Conservation (phyloP, 2,329 filamentous ascomycete species). For the Penicillium sp. region DNA sequence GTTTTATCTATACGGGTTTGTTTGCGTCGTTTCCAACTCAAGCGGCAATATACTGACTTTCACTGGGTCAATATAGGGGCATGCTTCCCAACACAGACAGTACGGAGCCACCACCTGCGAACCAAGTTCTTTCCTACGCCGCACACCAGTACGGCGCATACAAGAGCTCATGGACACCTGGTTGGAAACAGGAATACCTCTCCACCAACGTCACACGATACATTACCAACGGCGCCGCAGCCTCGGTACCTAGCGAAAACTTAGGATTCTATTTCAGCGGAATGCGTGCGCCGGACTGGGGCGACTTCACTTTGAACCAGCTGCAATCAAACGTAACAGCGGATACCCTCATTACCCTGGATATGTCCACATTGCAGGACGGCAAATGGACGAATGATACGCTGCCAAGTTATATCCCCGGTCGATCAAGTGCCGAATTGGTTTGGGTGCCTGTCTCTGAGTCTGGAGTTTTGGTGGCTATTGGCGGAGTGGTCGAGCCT, state of each 20-base stretch:
- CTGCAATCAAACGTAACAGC: conserved; percentile 45
- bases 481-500: conserved; percentile 38
- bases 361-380: conserved; percentile 52
- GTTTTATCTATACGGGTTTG: conserved; percentile 59
- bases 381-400: conserved; percentile 58
- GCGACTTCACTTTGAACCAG: conserved; percentile 45
- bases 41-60: neutral
- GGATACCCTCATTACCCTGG: conserved; percentile 57
- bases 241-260: conserved; percentile 65
- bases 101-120: conserved; percentile 39
- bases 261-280: conserved; percentile 69
- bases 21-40: too few species aligned
- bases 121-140: conserved; percentile 52
- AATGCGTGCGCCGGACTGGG: conserved; percentile 50
- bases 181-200: conserved; percentile 44
- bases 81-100: conserved; percentile 39
- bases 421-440: conserved; percentile 61
- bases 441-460: conserved; percentile 55
- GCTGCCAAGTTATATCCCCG: conserved; percentile 49
- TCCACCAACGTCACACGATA: conserved; percentile 55
- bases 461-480: conserved; percentile 37
- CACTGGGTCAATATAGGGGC: conserved; percentile 39
- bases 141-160: conserved; percentile 50
- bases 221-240: conserved; percentile 61
- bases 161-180: conserved; percentile 30